Conservation (phyloP, 345 rosid genomes). For the Geranium rotundifolium region DNA sequence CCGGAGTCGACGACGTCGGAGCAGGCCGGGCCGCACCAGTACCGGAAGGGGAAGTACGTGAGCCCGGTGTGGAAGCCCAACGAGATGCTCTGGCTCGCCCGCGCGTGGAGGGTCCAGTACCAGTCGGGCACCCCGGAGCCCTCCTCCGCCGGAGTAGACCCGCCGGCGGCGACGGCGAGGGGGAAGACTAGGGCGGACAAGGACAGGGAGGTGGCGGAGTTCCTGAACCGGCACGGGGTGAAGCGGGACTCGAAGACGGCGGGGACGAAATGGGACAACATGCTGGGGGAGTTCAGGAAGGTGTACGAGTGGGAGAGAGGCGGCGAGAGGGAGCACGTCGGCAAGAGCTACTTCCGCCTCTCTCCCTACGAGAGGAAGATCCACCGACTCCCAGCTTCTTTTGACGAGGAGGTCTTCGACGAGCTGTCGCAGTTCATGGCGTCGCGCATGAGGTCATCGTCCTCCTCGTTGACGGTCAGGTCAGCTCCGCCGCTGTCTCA, state of each 20-base stretch:
- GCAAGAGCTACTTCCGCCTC: constrained; percentile 90
- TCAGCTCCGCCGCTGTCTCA: too few relatives aligned
- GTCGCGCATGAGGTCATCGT: constrained; percentile 52
- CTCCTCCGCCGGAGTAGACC: constrained; percentile 18
- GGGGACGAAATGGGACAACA: constrained; percentile 98
- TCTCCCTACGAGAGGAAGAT: constrained; percentile 88
- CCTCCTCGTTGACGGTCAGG: constrained; percentile 6
- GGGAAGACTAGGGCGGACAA: constrained; percentile 92
- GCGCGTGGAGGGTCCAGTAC: constrained; percentile 88
- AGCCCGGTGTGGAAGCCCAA: constrained; percentile 99
- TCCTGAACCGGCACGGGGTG: constrained; percentile 60
- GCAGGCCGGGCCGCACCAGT: constrained; percentile 44
- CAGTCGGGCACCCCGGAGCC: constrained; percentile 23
- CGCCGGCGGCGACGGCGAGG: constrained; percentile 23
- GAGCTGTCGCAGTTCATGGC: constrained; percentile 94
- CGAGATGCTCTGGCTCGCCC: constrained; percentile 93
- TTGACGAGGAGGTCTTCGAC: constrained; percentile 90
- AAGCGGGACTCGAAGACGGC: constrained; percentile 89
- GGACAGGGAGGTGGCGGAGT: constrained; percentile 92
- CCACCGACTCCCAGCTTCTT: constrained; percentile 84
- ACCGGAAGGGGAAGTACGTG: constrained; percentile 83
- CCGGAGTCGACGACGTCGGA: constrained; percentile 12
- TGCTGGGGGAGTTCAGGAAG: constrained; percentile 94
- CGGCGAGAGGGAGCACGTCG: constrained; percentile 53
- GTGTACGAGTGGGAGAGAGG: constrained; percentile 95